Conservation (phyloP, 2,329 filamentous ascomycete genomes). For the Nectriaceae sp. region DNA sequence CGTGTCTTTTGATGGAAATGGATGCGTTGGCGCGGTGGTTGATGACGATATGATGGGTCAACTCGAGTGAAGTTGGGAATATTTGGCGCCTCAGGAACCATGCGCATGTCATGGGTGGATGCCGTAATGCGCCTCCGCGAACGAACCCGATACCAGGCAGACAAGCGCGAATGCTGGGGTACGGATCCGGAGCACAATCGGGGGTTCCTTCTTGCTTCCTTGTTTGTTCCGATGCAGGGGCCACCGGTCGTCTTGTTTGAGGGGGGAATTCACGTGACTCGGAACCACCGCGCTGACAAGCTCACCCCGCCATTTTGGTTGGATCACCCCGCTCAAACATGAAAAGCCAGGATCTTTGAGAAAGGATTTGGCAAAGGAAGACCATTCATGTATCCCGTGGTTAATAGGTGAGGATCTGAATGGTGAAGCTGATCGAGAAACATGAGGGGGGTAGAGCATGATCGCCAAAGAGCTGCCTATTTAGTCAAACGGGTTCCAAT, state of each 20-base stretch:
- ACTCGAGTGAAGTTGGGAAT: conserved; percentile 19
- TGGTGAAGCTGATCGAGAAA: too few species aligned
- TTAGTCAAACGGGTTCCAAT: too few species aligned
- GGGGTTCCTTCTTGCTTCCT: conserved; percentile 3
- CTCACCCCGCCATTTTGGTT: neutral
- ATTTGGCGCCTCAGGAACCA: conserved; percentile 28
- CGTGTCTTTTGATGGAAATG: conserved; percentile 34
- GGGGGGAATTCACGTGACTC: conserved; percentile 6
- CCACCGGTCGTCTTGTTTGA: neutral
- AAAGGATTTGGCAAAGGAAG: too few species aligned
- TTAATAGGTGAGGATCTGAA: too few species aligned
- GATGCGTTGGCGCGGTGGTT: conserved; percentile 24
- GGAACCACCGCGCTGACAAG: neutral
- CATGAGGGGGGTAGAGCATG: too few species aligned
- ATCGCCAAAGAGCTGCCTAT: too few species aligned
- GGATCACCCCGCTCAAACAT: too few species aligned
- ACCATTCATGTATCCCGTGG: too few species aligned
- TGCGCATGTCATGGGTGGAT: conserved; percentile 19
- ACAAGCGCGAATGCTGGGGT: neutral
- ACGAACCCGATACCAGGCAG: neutral
- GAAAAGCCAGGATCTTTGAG: too few species aligned
- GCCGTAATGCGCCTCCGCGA: conserved; percentile 10
- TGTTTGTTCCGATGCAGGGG: conserved; percentile 4
- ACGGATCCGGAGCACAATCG: too few species aligned
- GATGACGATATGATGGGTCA: conserved; percentile 26